Conservation (phyloP, 352 stramenopile genomes). For the Phytophthora colocasiae region DNA sequence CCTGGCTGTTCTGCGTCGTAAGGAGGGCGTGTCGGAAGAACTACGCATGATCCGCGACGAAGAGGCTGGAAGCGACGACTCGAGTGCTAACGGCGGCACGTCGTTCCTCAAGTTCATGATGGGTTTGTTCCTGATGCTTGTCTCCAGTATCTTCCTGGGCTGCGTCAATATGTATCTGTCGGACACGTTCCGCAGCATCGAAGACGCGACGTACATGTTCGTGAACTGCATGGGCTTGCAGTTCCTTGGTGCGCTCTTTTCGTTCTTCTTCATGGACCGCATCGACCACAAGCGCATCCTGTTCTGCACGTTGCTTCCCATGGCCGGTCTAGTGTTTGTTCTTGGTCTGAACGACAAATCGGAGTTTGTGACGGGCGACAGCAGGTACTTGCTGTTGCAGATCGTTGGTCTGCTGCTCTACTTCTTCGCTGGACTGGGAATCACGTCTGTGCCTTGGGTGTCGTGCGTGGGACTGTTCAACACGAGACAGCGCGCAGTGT, state of each 20-base stretch:
- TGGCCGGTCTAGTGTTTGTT: slow-evolving; percentile 53
- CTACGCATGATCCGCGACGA: slow-evolving; percentile 83
- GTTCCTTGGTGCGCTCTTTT: slow-evolving; percentile 76
- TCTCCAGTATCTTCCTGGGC: slow-evolving; percentile 69
- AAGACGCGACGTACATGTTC: slow-evolving; percentile 80
- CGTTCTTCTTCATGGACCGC: slow-evolving; percentile 89
- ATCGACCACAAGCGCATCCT: slow-evolving; percentile 81
- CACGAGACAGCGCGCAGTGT: slow-evolving; percentile 65
- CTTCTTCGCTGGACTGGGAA: slow-evolving; percentile 81
- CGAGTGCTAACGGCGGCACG: slow-evolving; percentile 34
- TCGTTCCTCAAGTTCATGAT: slow-evolving; percentile 73
- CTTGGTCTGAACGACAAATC: slow-evolving; percentile 67
- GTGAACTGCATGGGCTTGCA: slow-evolving; percentile 77
- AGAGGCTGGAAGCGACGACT: slow-evolving; percentile 51
- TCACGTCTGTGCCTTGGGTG: slow-evolving; percentile 79
- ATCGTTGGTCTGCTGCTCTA: slow-evolving; percentile 75
- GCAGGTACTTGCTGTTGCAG: slow-evolving; percentile 72
- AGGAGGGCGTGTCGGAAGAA: slow-evolving; percentile 77
- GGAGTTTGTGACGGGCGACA: slow-evolving; percentile 56
- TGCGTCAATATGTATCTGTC: slow-evolving; percentile 83
- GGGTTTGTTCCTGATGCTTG: slow-evolving; percentile 71
- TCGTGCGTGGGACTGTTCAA: slow-evolving; percentile 77
- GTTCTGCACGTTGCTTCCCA: slow-evolving; percentile 70
- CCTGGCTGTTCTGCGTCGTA: slow-evolving; percentile 75
- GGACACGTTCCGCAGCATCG: slow-evolving; percentile 62